Base-by-base conservation (phyloP, 108 stramenopile species). In the Skeletonema costatum region DNA sequence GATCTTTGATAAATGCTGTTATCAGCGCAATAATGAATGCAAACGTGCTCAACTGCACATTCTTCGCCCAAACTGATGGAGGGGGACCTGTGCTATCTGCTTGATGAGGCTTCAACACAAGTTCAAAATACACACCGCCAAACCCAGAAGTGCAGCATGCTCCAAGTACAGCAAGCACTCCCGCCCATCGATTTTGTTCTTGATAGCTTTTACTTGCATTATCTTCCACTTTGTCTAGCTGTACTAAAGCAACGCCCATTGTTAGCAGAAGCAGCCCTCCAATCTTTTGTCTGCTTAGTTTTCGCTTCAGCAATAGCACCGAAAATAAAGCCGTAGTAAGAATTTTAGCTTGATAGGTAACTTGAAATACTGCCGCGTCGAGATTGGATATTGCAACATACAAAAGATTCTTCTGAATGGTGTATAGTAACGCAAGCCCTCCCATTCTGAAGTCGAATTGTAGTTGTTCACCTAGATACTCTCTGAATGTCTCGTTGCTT, bases 341-440 rank as follows among this genome's bases (percentile, higher is more conserved):
- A 59, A 99, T 98, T 81, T 99, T 99, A 42, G 97, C 85, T 74
- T 99, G 98, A 77, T 98, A 99, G 68, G 92, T 95, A 2, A 99
- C 98, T 87, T 98, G 98, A 76, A 97, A 98, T 32, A 94, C 97
- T 3, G 98, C 96, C 2, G 98, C 97, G 70, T 99, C 98, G 38
- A 99, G 87, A 68, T 99, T 97, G 32, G 91, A 88, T 75, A 99
- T 86, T 5, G 98, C 98, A n/a, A 95, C 73, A 74, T 98, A 98
- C 21, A 99, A 87, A 2, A 99, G 81, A 86, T 99, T 99, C 88
- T 99, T 99, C 77, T 99, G 99, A 8, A 99, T 66, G 2, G 88
- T 93, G 81, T 99, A 99, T 39, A 99, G 81, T n/a, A 98, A 77
- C 19, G 90, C 90, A 10, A 93, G 90, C 6, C 92, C 81, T 8